A percentile compares a stretch with the other conserved stretches of the same genome.
Evolutionary conservation across 345 rosid genomes (phyloP).

Genomic region (Conringia planisiliqua): DNA sequence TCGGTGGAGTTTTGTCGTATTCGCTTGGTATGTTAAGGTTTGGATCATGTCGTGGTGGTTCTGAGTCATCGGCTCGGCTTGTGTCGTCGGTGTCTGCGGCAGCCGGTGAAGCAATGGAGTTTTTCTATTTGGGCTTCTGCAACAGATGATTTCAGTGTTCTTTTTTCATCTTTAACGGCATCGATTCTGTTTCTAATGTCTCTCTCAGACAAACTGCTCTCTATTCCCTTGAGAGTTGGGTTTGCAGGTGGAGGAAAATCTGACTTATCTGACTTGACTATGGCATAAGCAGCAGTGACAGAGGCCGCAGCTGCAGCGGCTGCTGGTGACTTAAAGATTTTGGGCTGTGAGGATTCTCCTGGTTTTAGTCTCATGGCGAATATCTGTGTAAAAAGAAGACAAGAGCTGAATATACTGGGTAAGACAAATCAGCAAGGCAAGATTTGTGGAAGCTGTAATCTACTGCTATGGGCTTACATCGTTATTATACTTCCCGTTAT

Average conservation of each 20-base stretch:
- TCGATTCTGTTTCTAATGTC: conserved; percentile 48
- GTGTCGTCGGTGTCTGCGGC: conserved; percentile 56
- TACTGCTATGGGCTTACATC: conserved; percentile 47
- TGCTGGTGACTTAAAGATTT: conserved; percentile 89
- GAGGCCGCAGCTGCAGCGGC: conserved; percentile 99
- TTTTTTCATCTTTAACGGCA: conserved; percentile 67
- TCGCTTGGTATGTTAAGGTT: conserved; percentile 81
- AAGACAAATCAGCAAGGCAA: neutral
- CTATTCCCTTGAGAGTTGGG: conserved; percentile 40
- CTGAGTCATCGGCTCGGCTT: conserved; percentile 37
- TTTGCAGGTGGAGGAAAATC: conserved; percentile 44
- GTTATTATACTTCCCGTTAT: conserved; percentile 89
- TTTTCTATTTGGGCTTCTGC: conserved; percentile 59
- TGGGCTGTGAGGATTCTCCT: conserved; percentile 56
- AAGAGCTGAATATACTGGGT: neutral
- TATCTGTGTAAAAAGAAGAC: conserved; percentile 44
- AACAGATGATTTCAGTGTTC: conserved; percentile 49
- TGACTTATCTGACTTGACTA: conserved; percentile 77
- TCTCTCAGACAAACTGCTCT: conserved; percentile 31
- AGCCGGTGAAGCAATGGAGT: conserved; percentile 64
- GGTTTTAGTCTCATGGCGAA: conserved; percentile 77
- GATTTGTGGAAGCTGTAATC: neutral
- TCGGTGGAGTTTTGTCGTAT: conserved; percentile 83
- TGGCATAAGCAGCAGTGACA: conserved; percentile 93
- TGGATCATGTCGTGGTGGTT: conserved; percentile 41